A percentile compares a stretch with the other conserved stretches of the same genome.
phyloP scores from a whole-genome alignment of 2,329 filamentous ascomycete genomes.

The Cryphonectria naterciae region DNA sequence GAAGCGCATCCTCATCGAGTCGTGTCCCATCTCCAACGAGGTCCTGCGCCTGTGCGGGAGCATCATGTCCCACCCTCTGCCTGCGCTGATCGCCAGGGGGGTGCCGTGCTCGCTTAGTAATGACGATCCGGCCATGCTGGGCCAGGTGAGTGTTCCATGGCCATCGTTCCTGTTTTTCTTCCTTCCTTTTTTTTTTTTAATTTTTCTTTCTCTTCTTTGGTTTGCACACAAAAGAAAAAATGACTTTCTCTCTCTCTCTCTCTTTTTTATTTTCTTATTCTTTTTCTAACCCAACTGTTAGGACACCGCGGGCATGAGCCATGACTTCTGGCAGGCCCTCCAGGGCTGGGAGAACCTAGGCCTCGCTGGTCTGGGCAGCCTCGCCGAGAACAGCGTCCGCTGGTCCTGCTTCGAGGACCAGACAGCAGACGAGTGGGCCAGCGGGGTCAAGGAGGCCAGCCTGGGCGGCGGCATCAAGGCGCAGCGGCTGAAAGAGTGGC shows the following conservation, averaged over 20 bases:
- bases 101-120: constrained; percentile 85
- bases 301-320: constrained; percentile 78
- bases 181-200: neutral
- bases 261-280: neutral
- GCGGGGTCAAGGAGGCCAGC: constrained; percentile 74
- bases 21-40: constrained; percentile 90
- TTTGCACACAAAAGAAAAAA: too few relatives aligned
- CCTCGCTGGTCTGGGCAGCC: constrained; percentile 78
- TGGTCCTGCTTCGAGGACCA: constrained; percentile 91
- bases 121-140: constrained; percentile 87
- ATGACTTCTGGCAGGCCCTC: constrained; percentile 92
- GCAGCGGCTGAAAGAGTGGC: constrained; percentile 76
- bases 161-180: neutral
- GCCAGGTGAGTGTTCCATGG: constrained; percentile 54
- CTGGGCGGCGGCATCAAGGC: constrained; percentile 74
- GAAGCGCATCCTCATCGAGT: constrained; percentile 84
- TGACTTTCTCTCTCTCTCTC: neutral
- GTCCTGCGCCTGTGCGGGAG: constrained; percentile 78
- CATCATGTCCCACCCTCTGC: constrained; percentile 78
- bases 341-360: constrained; percentile 93
- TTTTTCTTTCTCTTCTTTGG: neutral
- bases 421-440: constrained; percentile 68
- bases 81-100: constrained; percentile 81
- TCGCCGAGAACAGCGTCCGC: constrained; percentile 90
- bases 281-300: neutral